Percentiles rank a stretch among this genome's conserved stretches.
Evolutionary conservation across 139 green algal genomes (phyloP).

Genomic region (Coccomyxa sp.): DNA sequence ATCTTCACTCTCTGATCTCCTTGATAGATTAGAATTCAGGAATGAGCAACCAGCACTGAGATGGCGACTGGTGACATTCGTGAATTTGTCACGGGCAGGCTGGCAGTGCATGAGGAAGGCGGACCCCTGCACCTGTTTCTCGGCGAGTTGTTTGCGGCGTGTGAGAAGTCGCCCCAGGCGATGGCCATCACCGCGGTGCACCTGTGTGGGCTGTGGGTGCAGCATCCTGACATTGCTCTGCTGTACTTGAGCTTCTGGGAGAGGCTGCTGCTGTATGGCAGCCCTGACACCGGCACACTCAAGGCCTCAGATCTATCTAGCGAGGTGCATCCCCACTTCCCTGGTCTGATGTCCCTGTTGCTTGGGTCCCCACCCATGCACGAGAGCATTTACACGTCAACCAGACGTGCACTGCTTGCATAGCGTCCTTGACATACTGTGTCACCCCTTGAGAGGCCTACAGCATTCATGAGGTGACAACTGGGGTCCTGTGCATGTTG

Average conservation of each 20-base stretch:
- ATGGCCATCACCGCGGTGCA: constrained; percentile 32
- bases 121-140: constrained; percentile 39
- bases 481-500: too few relatives aligned
- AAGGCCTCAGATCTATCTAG: constrained; percentile 1
- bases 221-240: constrained; percentile 20
- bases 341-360: neutral
- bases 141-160: constrained; percentile 30
- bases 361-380: too few relatives aligned
- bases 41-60: too few relatives aligned
- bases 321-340: neutral
- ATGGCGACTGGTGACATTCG: too few relatives aligned
- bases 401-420: too few relatives aligned
- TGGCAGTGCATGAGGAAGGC: constrained; percentile 20
- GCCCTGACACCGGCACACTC: constrained; percentile 3
- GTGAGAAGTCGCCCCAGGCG: constrained; percentile 16
- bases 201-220: constrained; percentile 31
- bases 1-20: too few relatives aligned
- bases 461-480: too few relatives aligned
- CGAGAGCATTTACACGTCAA: too few relatives aligned
- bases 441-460: too few relatives aligned
- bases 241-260: constrained; percentile 35
- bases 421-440: too few relatives aligned
- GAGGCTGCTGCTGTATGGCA: constrained; percentile 44
- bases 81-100: neutral
- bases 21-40: too few relatives aligned